Base-by-base conservation (phyloP, 306 rosid genomes). In the Boehmeria nivea region DNA sequence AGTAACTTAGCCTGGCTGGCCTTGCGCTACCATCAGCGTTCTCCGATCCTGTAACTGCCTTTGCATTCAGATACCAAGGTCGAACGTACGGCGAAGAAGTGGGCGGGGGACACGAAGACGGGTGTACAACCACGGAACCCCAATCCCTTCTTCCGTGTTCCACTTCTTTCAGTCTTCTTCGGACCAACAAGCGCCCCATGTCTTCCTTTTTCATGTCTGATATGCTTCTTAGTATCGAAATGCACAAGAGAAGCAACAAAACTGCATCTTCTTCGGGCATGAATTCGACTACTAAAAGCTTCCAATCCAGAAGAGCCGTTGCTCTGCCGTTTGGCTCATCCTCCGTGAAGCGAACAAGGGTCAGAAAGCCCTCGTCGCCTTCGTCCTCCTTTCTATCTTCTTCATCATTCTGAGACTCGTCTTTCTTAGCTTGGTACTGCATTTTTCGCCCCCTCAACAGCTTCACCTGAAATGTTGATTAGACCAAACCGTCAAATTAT, bases 261-360 rank as follows among this genome's bases (percentile, higher is more conserved):
- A 75, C 86, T 16, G 93, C 82, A 46, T 90, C 98, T 74, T 90
- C 95, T 75, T 87, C 95, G 0, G 96, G 89, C 63, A 75, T 56
- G 22, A 91, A 72, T 68, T 91, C 98, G 13, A 82, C 84, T 12
- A 67, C 83, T 53, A 82, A 34, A 45, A 87, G 79, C 73, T 63
- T 84, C 96, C 98, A 91, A 37, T 91, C 87, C n/a, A 91, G 52
- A 24, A 91, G 78, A 36, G 91, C 96, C 0, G 91, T 91, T 26
- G 89, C 98, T 75, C 74, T 78, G 60, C 94, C 95, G 42, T 23
- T 70, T 12, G 82, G 87, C 38, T 78, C 50, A 6, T 91, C 95
- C 54, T 84, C 93, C 2, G 94, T 73, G 62, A 42, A 84, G 60
- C 95, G 82, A 13, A 87, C 74, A 0, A 84, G 76, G 11, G 95